These are phyloP conservation scores for Scytalidium lignicola DNA, from an alignment of 2,329 filamentous ascomycete genomes.

Conservation along the genomic window DNA sequence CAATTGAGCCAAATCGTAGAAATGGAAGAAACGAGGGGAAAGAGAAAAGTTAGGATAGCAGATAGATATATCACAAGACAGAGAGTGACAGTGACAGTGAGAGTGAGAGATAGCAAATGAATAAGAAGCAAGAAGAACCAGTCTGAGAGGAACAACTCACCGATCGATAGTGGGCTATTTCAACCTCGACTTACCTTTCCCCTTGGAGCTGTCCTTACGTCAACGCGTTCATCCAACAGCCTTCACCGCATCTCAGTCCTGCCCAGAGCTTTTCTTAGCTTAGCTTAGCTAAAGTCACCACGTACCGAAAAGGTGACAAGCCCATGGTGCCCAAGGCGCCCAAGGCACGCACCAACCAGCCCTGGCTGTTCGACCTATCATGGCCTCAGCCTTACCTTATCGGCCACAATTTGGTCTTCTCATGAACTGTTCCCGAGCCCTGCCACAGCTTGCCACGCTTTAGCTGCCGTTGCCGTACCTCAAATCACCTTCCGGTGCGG, in stretches of 20 bases:
- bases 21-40: conserved; percentile 2
- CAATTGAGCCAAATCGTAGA: background rate
- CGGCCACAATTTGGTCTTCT: background rate
- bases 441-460: background rate
- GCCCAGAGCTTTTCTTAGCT: background rate
- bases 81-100: background rate
- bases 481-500: background rate
- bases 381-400: background rate
- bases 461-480: background rate
- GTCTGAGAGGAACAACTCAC: background rate
- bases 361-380: background rate
- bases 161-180: background rate
- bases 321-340: too few relatives aligned
- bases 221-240: background rate
- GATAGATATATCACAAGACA: background rate
- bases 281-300: background rate
- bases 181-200: background rate
- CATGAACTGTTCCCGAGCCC: background rate
- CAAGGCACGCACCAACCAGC: background rate
- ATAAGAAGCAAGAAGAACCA: background rate
- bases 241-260: background rate
- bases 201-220: background rate
- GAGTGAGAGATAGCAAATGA: background rate
- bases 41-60: background rate
- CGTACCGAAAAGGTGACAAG: too few relatives aligned